phyloP scores from a whole-genome alignment of 2,329 filamentous ascomycete species.

The Plectosphaerella cucumerina region DNA sequence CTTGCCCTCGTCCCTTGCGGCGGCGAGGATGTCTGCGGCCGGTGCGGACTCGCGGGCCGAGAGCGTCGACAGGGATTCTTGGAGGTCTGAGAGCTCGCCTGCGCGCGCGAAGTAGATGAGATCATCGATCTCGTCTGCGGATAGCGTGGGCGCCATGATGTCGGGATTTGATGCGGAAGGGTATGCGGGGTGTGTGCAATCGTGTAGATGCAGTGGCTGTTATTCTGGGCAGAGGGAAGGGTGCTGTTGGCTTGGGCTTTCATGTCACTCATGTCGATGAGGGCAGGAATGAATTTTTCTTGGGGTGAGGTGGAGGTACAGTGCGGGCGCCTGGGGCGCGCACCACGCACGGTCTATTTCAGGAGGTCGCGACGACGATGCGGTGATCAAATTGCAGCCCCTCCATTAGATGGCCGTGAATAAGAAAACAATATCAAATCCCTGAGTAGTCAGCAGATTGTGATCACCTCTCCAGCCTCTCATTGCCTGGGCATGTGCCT shows the following conservation, averaged over 20 bases:
- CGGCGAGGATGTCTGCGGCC: conserved; percentile 60
- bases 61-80: conserved; percentile 52
- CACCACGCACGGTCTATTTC: conserved; percentile 7
- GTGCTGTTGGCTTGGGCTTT: too few relatives aligned
- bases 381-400: not conserved
- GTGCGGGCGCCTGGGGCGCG: not conserved
- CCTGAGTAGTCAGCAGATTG: too few relatives aligned
- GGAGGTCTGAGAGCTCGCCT: conserved; percentile 70
- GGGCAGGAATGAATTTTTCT: conserved; percentile 11
- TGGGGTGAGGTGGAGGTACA: conserved; percentile 10
- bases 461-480: not conserved
- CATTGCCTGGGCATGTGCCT: conserved; percentile 22
- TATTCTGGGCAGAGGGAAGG: too few relatives aligned
- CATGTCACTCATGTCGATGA: not conserved
- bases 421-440: not conserved
- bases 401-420: not conserved
- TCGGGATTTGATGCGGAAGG: not conserved
- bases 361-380: not conserved
- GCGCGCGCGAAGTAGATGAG: conserved; percentile 81
- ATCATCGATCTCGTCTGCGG: conserved; percentile 83
- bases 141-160: conserved; percentile 50
- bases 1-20: conserved; percentile 69
- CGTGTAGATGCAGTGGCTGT: too few relatives aligned
- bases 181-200: too few relatives aligned
- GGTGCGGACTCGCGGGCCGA: conserved; percentile 56